These are phyloP conservation scores for Starmerella davenportii DNA, from an alignment of 805 yeast species.

Conservation along the genomic window DNA sequence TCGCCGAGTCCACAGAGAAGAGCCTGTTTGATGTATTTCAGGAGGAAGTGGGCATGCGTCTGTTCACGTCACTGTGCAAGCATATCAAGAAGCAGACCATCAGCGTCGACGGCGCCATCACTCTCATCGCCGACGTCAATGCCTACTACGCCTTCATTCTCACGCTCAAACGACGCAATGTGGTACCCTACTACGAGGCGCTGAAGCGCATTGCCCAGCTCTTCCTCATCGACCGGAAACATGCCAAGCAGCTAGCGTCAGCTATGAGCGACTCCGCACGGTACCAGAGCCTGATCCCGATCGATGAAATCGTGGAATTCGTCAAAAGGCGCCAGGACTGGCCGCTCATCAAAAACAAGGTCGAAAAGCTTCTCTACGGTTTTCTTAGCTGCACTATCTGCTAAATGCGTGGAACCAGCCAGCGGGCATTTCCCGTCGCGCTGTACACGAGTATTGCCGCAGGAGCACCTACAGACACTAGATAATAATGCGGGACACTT, in stretches of 20 bases:
- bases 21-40: conserved; percentile 80
- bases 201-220: conserved; percentile 72
- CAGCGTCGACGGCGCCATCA: conserved; percentile 67
- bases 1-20: conserved; percentile 71
- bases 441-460: too few relatives aligned
- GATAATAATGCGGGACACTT: too few relatives aligned
- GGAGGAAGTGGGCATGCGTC: conserved; percentile 80
- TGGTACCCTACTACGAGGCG: conserved; percentile 60
- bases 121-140: conserved; percentile 66
- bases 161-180: conserved; percentile 33
- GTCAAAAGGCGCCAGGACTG: conserved; percentile 80
- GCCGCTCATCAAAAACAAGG: conserved; percentile 55
- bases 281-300: conserved; percentile 75
- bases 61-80: conserved; percentile 59
- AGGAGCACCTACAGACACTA: too few relatives aligned
- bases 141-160: conserved; percentile 52
- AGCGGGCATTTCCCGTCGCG: too few relatives aligned
- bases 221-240: conserved; percentile 51
- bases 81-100: conserved; percentile 55
- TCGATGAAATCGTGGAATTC: conserved; percentile 87
- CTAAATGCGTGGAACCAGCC: too few relatives aligned
- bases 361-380: conserved; percentile 91
- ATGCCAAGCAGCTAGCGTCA: conserved; percentile 69
- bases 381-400: conserved; percentile 31
- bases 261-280: conserved; percentile 67